A percentile compares a stretch with the other conserved stretches of the same genome.
Conservation (phyloP, 2,329 filamentous ascomycete species). For the Curvularia eragrostidis region DNA sequence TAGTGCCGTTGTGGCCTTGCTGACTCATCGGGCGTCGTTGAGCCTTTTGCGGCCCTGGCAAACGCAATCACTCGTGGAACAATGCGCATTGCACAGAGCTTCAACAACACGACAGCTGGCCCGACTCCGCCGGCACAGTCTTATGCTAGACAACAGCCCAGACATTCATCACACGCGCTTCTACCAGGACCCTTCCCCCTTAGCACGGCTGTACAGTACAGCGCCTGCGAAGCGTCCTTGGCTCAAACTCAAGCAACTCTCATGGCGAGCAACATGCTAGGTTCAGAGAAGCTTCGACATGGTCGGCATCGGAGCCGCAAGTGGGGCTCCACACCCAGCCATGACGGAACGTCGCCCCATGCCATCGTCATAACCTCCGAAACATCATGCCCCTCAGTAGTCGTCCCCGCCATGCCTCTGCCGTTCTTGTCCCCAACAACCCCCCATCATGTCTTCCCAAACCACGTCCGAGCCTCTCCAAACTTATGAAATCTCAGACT, state of each 20-base stretch:
- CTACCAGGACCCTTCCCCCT: background rate
- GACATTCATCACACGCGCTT: background rate
- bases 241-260: background rate
- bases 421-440: background rate
- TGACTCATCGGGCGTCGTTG: background rate
- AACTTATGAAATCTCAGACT: conserved; percentile 25
- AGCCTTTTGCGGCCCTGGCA: background rate
- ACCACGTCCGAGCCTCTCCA: conserved; percentile 16
- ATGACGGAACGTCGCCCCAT: conserved; percentile 13
- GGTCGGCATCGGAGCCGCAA: conserved; percentile 6
- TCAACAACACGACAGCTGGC: background rate
- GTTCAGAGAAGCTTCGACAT: background rate
- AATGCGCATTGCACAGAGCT: background rate
- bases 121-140: background rate
- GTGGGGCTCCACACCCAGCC: conserved; percentile 6
- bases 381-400: conserved; percentile 2
- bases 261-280: background rate
- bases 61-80: background rate
- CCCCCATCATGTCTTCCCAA: conserved; percentile 20
- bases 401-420: conserved; percentile 3
- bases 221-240: background rate
- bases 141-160: background rate
- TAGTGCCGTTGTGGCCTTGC: background rate
- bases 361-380: conserved; percentile 8
- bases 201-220: background rate